phyloP scores from a whole-genome alignment of 345 rosid species.

The Linum usitatissimum region DNA sequence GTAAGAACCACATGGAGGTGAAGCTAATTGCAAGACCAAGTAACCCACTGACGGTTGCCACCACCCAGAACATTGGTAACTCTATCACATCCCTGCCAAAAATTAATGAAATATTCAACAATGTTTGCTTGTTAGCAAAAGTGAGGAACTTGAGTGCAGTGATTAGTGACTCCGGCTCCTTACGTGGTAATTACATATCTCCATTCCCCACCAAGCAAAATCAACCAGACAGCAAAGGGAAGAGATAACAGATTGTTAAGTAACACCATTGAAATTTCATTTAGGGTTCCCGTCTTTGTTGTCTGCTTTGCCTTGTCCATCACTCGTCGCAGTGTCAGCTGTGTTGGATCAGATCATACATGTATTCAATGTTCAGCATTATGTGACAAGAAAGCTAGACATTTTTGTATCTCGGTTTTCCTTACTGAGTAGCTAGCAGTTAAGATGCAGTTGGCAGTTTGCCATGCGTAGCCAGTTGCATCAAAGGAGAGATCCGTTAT shows the following conservation, averaged over 20 bases:
- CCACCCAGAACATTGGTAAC: constrained; percentile 75
- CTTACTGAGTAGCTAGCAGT: constrained; percentile 90
- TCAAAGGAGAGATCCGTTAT: constrained; percentile 82
- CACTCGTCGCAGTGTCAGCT: constrained; percentile 67
- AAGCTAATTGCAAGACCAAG: constrained; percentile 90
- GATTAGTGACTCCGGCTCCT: constrained; percentile 14
- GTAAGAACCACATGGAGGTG: constrained; percentile 93
- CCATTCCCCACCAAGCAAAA: constrained; percentile 63
- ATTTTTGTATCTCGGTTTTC: neutral
- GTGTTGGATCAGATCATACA: constrained; percentile 15
- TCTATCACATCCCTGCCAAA: constrained; percentile 52
- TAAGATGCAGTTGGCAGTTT: constrained; percentile 59
- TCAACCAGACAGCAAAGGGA: constrained; percentile 59
- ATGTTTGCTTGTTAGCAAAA: constrained; percentile 1
- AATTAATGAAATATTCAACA: neutral
- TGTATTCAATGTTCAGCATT: neutral
- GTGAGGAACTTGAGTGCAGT: neutral
- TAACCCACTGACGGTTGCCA: constrained; percentile 75
- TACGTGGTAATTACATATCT: constrained; percentile 59
- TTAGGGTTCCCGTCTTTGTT: constrained; percentile 63
- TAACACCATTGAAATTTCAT: constrained; percentile 86
- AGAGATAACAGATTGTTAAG: constrained; percentile 76
- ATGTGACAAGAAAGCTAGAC: neutral
- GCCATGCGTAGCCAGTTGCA: constrained; percentile 70
- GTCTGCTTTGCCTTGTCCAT: constrained; percentile 89